These are phyloP conservation scores for Didymella segeticola DNA, from an alignment of 2,329 filamentous ascomycete genomes.

Conservation along the genomic window DNA sequence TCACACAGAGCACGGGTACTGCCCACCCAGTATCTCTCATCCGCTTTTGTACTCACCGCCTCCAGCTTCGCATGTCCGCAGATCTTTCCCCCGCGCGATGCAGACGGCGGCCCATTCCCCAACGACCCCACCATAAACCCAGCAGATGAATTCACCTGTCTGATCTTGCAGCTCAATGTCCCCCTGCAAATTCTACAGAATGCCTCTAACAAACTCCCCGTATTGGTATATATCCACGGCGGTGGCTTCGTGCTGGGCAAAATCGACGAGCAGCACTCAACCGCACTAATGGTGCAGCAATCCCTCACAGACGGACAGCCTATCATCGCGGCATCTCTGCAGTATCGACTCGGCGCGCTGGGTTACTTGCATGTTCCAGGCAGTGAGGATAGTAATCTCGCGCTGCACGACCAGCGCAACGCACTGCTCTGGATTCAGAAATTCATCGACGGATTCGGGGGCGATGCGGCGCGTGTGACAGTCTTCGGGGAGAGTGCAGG, in stretches of 20 bases:
- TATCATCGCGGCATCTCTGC: constrained; percentile 25
- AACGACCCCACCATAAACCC: constrained; percentile 6
- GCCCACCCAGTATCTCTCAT: too few relatives aligned
- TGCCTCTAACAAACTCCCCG: constrained; percentile 47
- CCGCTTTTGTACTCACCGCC: too few relatives aligned
- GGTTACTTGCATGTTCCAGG: constrained; percentile 52
- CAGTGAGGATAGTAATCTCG: constrained; percentile 33
- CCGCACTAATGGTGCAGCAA: constrained; percentile 30
- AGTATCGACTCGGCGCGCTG: constrained; percentile 38
- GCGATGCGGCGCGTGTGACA: constrained; percentile 40
- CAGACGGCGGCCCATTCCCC: constrained; percentile 24
- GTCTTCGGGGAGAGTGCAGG: constrained; percentile 57
- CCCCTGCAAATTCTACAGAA: constrained; percentile 21
- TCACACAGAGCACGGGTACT: constrained; percentile 32
- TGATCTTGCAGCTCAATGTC: constrained; percentile 34
- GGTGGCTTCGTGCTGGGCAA: constrained; percentile 55
- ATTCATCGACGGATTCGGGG: constrained; percentile 46
- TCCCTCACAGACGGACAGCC: constrained; percentile 27
- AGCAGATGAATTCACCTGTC: constrained; percentile 23
- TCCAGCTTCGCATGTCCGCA: constrained; percentile 31
- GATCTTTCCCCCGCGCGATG: constrained; percentile 5
- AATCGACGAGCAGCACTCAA: constrained; percentile 34
- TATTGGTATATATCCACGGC: constrained; percentile 61
- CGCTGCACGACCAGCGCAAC: constrained; percentile 39
- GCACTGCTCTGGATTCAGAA: constrained; percentile 47